phyloP scores from a whole-genome alignment of 495 filamentous ascomycete species.

The Penicilliopsis zonata region DNA sequence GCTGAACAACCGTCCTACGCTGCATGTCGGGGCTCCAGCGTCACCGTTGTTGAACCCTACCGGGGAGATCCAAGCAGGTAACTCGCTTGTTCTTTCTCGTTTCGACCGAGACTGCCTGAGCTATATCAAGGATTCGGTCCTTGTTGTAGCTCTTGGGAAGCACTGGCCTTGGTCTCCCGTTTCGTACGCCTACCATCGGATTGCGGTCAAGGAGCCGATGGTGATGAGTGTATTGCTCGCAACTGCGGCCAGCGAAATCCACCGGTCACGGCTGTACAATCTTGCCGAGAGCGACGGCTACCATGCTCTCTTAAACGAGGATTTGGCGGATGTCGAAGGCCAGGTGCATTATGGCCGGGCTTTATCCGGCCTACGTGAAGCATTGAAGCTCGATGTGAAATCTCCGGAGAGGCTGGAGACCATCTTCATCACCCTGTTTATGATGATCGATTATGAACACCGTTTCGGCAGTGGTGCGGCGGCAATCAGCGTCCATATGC shows the following conservation, averaged over 20 bases:
- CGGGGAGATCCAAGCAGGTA: conserved; percentile 2
- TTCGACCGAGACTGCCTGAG: conserved; percentile 17
- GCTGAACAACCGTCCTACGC: background rate
- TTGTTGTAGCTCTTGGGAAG: conserved; percentile 21
- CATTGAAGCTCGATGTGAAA: conserved; percentile 16
- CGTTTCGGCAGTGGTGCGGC: conserved; percentile 19
- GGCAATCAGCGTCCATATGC: conserved; percentile 22
- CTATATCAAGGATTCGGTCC: conserved; percentile 17
- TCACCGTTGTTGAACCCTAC: background rate
- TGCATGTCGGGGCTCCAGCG: background rate
- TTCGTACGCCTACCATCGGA: conserved; percentile 19
- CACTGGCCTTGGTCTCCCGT: conserved; percentile 24
- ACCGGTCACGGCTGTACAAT: conserved; percentile 13
- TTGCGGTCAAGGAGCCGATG: conserved; percentile 20
- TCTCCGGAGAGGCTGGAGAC: conserved; percentile 16
- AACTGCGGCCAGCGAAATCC: conserved; percentile 17
- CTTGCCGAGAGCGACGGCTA: conserved; percentile 3
- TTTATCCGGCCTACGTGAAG: conserved; percentile 17
- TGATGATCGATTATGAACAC: conserved; percentile 26
- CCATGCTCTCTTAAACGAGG: conserved; percentile 4
- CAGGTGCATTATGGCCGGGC: conserved; percentile 19
- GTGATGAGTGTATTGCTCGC: conserved; percentile 26
- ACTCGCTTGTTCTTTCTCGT: conserved; percentile 15
- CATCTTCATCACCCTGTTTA: conserved; percentile 22
- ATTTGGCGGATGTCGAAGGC: conserved; percentile 11